Conservation (phyloP, 2,329 filamentous ascomycete species). For the Onygenales sp. region DNA sequence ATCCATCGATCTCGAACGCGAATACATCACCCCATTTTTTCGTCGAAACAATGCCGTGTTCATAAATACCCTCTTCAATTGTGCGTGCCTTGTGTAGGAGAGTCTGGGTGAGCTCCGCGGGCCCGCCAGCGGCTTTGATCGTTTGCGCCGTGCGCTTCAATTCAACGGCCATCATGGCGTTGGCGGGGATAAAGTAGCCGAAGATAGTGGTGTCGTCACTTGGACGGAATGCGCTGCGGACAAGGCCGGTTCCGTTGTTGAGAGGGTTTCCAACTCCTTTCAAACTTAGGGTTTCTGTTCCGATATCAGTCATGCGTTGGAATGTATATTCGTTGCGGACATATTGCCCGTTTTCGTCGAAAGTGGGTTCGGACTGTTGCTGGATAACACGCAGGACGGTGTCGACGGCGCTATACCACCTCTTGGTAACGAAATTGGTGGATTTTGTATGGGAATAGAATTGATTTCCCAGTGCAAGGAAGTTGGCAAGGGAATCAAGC, state of each 20-base stretch:
- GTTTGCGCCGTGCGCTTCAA: slow-evolving; percentile 64
- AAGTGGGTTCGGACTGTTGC: slow-evolving; percentile 72
- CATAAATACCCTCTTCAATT: slow-evolving; percentile 70
- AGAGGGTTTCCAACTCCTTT: slow-evolving; percentile 84
- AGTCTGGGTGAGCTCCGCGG: slow-evolving; percentile 40
- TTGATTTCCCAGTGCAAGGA: slow-evolving; percentile 75
- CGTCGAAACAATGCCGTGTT: slow-evolving; percentile 61
- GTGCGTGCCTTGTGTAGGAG: slow-evolving; percentile 49
- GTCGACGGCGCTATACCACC: slow-evolving; percentile 72
- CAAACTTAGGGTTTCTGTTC: slow-evolving; percentile 83
- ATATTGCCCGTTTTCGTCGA: slow-evolving; percentile 59
- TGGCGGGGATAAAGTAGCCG: slow-evolving; percentile 89
- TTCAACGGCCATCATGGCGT: slow-evolving; percentile 93
- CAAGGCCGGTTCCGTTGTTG: slow-evolving; percentile 69
- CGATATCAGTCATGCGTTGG: slow-evolving; percentile 65
- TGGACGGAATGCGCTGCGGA: slow-evolving; percentile 86
- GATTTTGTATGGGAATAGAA: slow-evolving; percentile 74
- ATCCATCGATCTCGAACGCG: slow-evolving; percentile 57
- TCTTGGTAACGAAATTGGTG: slow-evolving; percentile 63
- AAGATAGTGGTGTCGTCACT: slow-evolving; percentile 92
- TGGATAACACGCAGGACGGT: slow-evolving; percentile 65
- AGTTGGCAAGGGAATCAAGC: slow-evolving; percentile 87
- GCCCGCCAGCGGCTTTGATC: slow-evolving; percentile 50
- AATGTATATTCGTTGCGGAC: slow-evolving; percentile 77
- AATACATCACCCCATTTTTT: slow-evolving; percentile 49